Conservation (phyloP, 129 eudicot species). For the Escallonia herrerae region DNA sequence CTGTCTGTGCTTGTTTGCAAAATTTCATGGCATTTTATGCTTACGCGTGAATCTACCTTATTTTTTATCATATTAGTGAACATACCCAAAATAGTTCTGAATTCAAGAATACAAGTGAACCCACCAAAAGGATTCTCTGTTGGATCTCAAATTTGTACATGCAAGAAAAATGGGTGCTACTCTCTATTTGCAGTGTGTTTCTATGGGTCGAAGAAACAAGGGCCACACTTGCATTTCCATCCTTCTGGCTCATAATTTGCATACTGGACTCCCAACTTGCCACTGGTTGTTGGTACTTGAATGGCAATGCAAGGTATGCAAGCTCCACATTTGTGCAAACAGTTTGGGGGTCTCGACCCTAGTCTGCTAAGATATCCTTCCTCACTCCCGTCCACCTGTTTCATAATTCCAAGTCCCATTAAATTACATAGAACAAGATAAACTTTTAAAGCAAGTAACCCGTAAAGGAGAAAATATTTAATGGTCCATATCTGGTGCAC, state of each 20-base stretch:
- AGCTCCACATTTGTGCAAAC: constrained; percentile 53
- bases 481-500: too few relatives aligned
- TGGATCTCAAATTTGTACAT: neutral
- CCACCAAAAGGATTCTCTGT: too few relatives aligned
- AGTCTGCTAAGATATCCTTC: constrained; percentile 9
- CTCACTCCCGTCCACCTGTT: neutral
- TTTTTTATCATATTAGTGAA: too few relatives aligned
- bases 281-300: constrained; percentile 44
- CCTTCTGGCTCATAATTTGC: constrained; percentile 71
- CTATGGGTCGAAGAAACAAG: constrained; percentile 41
- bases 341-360: constrained; percentile 71
- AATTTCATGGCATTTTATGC: too few relatives aligned
- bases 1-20: too few relatives aligned
- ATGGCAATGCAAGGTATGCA: constrained; percentile 58
- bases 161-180: neutral
- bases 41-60: too few relatives aligned
- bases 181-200: neutral
- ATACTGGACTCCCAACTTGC: constrained; percentile 36
- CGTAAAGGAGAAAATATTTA: too few relatives aligned
- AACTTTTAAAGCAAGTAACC: too few relatives aligned
- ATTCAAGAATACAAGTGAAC: too few relatives aligned
- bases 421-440: neutral
- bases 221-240: constrained; percentile 75
- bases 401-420: constrained; percentile 6
- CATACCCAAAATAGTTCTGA: too few relatives aligned